A percentile compares a stretch with the other conserved stretches of the same genome.
Conservation (phyloP, 139 green algal genomes). For the Axilococcus clingmanii region DNA sequence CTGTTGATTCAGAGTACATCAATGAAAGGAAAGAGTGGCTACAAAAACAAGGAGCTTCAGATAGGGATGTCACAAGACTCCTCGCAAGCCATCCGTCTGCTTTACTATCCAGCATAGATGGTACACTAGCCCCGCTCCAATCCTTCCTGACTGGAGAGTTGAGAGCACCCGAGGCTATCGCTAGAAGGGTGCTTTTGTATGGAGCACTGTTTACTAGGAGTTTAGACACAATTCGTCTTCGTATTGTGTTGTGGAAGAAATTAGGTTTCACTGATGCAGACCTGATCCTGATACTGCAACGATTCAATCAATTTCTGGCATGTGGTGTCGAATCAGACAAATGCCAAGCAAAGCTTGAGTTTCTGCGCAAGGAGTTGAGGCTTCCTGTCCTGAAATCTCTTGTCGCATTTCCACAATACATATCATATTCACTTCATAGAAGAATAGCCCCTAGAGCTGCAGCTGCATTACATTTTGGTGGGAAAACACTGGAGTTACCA, state of each 20-base stretch:
- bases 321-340: constrained; percentile 15
- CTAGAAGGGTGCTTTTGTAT: constrained; percentile 6
- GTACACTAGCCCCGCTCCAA: background rate
- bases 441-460: constrained; percentile 19
- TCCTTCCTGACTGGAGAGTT: constrained; percentile 1
- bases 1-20: constrained; percentile 1
- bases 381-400: constrained; percentile 1
- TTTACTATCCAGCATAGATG: background rate
- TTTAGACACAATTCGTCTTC: constrained; percentile 12
- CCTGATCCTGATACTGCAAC: constrained; percentile 5
- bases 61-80: background rate
- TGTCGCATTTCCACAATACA: constrained; percentile 12
- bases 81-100: constrained; percentile 1
- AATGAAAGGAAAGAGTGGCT: constrained; percentile 8
- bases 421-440: constrained; percentile 13
- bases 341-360: constrained; percentile 18
- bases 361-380: constrained; percentile 12
- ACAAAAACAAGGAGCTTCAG: background rate
- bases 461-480: constrained; percentile 1
- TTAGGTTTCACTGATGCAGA: constrained; percentile 6
- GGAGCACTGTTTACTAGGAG: constrained; percentile 5
- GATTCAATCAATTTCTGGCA: constrained; percentile 13
- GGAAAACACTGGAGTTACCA: too few relatives aligned
- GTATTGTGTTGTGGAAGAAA: constrained; percentile 6
- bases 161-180: background rate